phyloP scores from a whole-genome alignment of 2,329 filamentous ascomycete genomes.

The Ceratocystis cacaofunesta region DNA sequence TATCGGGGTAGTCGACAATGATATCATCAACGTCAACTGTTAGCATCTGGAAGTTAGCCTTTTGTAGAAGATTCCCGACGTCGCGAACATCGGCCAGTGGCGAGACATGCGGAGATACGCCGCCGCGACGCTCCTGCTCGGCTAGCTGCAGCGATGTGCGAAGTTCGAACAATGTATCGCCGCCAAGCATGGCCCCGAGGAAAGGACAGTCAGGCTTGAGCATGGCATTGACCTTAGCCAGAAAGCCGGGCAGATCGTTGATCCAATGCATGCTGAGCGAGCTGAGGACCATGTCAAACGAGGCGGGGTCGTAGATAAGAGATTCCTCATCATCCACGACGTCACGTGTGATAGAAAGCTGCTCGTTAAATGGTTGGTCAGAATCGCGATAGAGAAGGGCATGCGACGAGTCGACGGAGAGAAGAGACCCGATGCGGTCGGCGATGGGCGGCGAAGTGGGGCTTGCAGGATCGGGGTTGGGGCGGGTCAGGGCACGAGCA shows the following conservation, averaged over 20 bases:
- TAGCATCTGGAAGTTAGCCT: constrained; percentile 84
- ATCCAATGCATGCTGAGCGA: constrained; percentile 91
- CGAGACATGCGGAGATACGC: constrained; percentile 78
- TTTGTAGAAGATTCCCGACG: constrained; percentile 71
- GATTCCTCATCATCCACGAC: constrained; percentile 65
- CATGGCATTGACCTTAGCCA: constrained; percentile 71
- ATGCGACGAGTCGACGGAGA: constrained; percentile 68
- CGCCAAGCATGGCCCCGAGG: constrained; percentile 90
- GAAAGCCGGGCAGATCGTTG: constrained; percentile 78
- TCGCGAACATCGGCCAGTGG: constrained; percentile 86
- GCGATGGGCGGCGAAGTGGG: constrained; percentile 52
- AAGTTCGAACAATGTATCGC: constrained; percentile 85
- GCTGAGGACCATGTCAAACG: constrained; percentile 82
- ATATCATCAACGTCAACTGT: constrained; percentile 98
- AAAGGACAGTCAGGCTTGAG: constrained; percentile 86
- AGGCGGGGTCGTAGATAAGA: constrained; percentile 58
- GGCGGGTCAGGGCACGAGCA: constrained; percentile 60
- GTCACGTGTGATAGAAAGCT: constrained; percentile 56
- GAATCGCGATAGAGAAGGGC: constrained; percentile 68
- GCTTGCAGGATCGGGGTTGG: constrained; percentile 47
- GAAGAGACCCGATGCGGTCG: constrained; percentile 55
- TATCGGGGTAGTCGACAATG: constrained; percentile 82
- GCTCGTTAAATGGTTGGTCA: constrained; percentile 56
- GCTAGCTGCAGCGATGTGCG: constrained; percentile 86
- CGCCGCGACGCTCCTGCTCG: constrained; percentile 79